Conservation (phyloP, 228 moss, liverwort and hornwort species). For the Sphagnum fallax region DNA sequence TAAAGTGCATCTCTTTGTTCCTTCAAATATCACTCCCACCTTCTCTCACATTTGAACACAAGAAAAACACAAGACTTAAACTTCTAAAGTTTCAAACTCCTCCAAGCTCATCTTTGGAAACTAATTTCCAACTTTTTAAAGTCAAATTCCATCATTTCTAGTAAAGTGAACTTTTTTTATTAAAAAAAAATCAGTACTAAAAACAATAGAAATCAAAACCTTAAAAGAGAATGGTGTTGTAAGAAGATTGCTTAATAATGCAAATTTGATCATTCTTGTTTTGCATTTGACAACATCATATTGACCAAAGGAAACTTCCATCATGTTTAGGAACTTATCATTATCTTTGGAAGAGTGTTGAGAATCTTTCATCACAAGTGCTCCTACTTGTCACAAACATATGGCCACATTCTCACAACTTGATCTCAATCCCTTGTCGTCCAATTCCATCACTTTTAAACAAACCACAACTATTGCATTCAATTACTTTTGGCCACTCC, state of each 20-base stretch:
- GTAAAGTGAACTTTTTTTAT: too few relatives aligned
- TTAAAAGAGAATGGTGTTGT: too few relatives aligned
- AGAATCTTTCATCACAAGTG: constrained; percentile 78
- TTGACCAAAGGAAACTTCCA: constrained; percentile 87
- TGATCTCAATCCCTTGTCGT: constrained; percentile 23
- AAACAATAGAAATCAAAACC: too few relatives aligned
- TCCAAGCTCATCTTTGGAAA: background rate
- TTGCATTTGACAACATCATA: constrained; percentile 47
- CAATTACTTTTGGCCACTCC: too few relatives aligned
- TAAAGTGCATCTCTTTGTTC: constrained; percentile 61
- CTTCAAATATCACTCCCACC: constrained; percentile 96
- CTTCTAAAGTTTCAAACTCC: background rate
- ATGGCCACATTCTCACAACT: constrained; percentile 54
- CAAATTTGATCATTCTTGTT: constrained; percentile 77
- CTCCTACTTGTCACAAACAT: constrained; percentile 70
- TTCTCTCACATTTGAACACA: constrained; percentile 10
- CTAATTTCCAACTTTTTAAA: background rate
- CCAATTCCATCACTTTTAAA: constrained; percentile 15
- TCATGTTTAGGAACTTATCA: constrained; percentile 89
- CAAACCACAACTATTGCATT: too few relatives aligned
- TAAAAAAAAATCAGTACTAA: too few relatives aligned
- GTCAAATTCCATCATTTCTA: too few relatives aligned
- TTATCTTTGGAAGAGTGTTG: constrained; percentile 80
- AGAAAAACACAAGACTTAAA: background rate
- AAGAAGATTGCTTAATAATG: constrained; percentile 63